Percentiles rank a stretch among this genome's conserved stretches.
phyloP scores from a whole-genome alignment of 345 rosid species.

The Microthlaspi erraticum region DNA sequence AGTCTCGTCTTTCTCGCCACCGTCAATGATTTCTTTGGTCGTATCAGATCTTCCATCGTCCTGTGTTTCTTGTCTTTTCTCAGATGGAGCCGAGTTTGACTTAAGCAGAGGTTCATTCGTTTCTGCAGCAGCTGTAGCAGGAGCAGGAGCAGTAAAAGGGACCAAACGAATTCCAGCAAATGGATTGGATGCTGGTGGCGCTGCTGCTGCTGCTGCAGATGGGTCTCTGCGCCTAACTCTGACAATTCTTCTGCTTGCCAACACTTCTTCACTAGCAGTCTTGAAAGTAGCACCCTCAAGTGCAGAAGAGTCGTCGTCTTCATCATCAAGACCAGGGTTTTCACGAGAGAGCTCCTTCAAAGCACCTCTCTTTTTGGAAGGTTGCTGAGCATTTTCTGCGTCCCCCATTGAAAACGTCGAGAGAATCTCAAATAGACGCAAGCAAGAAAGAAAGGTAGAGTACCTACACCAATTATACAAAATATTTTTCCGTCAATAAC shows the following conservation, averaged over 20 bases:
- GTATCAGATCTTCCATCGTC: conserved; percentile 5
- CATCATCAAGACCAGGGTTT: conserved; percentile 89
- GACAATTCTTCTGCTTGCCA: conserved; percentile 77
- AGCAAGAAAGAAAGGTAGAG: conserved; percentile 13
- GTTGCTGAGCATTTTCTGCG: conserved; percentile 64
- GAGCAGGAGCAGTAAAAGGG: conserved; percentile 46
- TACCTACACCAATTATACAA: conserved; percentile 4
- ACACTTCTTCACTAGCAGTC: conserved; percentile 80
- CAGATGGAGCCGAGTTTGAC: conserved; percentile 24
- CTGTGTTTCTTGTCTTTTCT: conserved; percentile 20
- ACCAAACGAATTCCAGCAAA: conserved; percentile 77
- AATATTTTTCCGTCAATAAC: background rate
- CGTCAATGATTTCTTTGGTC: conserved; percentile 8
- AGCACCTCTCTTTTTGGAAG: conserved; percentile 91
- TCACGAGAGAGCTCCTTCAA: conserved; percentile 84
- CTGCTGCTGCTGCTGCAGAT: conserved; percentile 23
- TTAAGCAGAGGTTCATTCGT: conserved; percentile 20
- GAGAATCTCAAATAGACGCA: conserved; percentile 3
- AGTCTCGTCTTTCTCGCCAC: conserved; percentile 10
- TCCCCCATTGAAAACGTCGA: conserved; percentile 62
- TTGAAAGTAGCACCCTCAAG: conserved; percentile 78
- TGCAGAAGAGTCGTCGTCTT: conserved; percentile 68
- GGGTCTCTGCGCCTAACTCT: conserved; percentile 65
- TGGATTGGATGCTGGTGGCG: conserved; percentile 69
- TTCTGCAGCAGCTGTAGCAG: conserved; percentile 38